phyloP scores from a whole-genome alignment of 495 filamentous ascomycete species.

The Penicillium coffeae region DNA sequence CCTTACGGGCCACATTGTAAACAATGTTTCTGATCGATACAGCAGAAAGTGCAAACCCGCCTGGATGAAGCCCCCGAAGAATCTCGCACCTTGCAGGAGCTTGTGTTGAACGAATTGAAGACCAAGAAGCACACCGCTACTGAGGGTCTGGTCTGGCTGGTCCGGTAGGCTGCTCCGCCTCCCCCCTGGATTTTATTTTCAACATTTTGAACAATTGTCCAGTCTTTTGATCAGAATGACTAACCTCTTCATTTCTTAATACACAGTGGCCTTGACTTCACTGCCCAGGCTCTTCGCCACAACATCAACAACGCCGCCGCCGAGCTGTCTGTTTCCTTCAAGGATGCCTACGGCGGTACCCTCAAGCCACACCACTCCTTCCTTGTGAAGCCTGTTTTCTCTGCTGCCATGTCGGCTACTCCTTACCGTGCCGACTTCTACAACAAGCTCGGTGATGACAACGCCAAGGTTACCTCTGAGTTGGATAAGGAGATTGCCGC shows the following conservation, averaged over 20 bases:
- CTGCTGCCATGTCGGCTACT: constrained; percentile 83
- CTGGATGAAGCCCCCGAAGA: constrained; percentile 71
- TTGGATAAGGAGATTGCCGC: constrained; percentile 67
- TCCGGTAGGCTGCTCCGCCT: constrained; percentile 61
- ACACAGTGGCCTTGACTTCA: constrained; percentile 85
- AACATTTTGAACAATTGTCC: background rate
- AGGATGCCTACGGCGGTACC: constrained; percentile 72
- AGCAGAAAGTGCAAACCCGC: constrained; percentile 85
- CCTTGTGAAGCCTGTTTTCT: constrained; percentile 83
- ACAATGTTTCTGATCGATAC: constrained; percentile 8
- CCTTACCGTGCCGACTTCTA: constrained; percentile 93
- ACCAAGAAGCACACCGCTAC: constrained; percentile 77
- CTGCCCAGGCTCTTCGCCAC: constrained; percentile 71
- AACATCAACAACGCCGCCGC: constrained; percentile 62
- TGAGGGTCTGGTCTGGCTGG: constrained; percentile 88
- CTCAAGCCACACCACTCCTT: constrained; percentile 89
- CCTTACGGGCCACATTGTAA: no score
- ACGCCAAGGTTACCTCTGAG: constrained; percentile 51
- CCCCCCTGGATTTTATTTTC: no score
- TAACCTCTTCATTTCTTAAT: background rate
- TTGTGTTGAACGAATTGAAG: constrained; percentile 82
- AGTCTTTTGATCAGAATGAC: no score
- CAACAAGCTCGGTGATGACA: constrained; percentile 69
- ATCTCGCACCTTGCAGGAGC: constrained; percentile 75
- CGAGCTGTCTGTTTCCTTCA: constrained; percentile 85